phyloP scores from a whole-genome alignment of 495 filamentous ascomycete species.

The Elasticomyces elasticus region DNA sequence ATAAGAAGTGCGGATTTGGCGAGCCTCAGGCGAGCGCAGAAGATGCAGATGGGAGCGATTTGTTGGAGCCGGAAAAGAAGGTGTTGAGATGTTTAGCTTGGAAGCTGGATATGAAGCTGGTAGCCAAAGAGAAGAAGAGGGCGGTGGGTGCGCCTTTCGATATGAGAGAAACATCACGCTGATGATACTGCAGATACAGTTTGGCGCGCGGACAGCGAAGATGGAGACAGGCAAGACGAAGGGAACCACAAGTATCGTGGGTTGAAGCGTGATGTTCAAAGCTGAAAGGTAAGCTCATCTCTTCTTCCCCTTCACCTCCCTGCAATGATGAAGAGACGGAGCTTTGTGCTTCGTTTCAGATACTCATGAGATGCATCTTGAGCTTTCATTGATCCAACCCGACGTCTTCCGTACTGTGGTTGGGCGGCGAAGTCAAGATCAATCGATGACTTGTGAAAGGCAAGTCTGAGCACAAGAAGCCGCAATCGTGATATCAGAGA shows the following conservation, averaged over 20 bases:
- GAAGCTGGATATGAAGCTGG: conserved; percentile 56
- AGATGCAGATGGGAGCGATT: neutral
- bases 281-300: neutral
- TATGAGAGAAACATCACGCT: neutral
- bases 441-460: conserved; percentile 23
- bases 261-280: too few relatives aligned
- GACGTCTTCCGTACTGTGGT: neutral
- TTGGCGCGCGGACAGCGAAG: conserved; percentile 36
- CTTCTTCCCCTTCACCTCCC: neutral
- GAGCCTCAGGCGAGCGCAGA: neutral
- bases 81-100: conserved; percentile 69
- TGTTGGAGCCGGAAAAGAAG: conserved; percentile 68
- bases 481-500: conserved; percentile 30
- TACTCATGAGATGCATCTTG: conserved; percentile 18
- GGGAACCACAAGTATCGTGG: too few relatives aligned
- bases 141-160: conserved; percentile 42
- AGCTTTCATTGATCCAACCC: conserved; percentile 1
- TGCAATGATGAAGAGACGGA: conserved; percentile 12
- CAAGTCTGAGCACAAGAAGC: conserved; percentile 20
- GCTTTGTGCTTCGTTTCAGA: conserved; percentile 11
- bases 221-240: conserved; percentile 35
- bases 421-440: neutral
- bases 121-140: conserved; percentile 80
- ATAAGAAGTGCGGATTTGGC: conserved; percentile 78
- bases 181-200: conserved; percentile 28